Evolutionary conservation across 2,329 filamentous ascomycete genomes (phyloP).

Genomic region (Fusarium duplospermum): DNA sequence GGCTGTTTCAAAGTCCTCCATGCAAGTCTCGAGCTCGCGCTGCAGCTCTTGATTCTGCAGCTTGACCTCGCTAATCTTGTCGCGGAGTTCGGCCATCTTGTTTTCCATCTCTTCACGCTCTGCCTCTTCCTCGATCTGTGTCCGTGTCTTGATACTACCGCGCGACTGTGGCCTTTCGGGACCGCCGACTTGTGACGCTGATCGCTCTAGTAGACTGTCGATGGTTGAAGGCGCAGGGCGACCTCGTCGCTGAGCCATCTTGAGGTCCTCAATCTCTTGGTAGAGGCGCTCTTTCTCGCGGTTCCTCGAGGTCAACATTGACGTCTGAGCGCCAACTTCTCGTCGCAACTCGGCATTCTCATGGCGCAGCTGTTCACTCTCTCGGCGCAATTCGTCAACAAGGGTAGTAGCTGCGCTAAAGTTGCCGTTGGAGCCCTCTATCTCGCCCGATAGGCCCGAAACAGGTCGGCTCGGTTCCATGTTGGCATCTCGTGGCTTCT

Average conservation of each 20-base stretch:
- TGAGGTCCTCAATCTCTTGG: slow-evolving; percentile 96
- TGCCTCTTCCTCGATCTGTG: slow-evolving; percentile 72
- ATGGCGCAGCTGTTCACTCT: slow-evolving; percentile 82
- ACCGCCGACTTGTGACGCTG: slow-evolving; percentile 81
- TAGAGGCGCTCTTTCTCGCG: slow-evolving; percentile 95
- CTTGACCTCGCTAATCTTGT: slow-evolving; percentile 87
- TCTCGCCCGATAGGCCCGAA: slow-evolving; percentile 62
- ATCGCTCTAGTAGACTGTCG: slow-evolving; percentile 94
- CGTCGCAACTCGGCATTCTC: slow-evolving; percentile 93
- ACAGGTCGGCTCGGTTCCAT: slow-evolving; percentile 62
- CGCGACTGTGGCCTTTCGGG: slow-evolving; percentile 80
- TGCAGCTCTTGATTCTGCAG: slow-evolving; percentile 91
- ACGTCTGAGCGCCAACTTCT: slow-evolving; percentile 94
- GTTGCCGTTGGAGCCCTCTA: slow-evolving; percentile 63
- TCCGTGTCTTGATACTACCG: slow-evolving; percentile 76
- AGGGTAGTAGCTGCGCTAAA: slow-evolving; percentile 73
- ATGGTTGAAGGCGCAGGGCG: slow-evolving; percentile 73
- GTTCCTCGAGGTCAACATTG: slow-evolving; percentile 96
- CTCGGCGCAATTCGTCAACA: slow-evolving; percentile 78
- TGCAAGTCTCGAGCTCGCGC: slow-evolving; percentile 81
- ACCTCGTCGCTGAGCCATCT: slow-evolving; percentile 83
- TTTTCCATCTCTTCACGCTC: slow-evolving; percentile 90
- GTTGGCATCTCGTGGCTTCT: slow-evolving; percentile 61
- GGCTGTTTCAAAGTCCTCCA: slow-evolving; percentile 82
- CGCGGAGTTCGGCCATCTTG: slow-evolving; percentile 83